Conservation (phyloP, 108 stramenopile genomes). For the Hondaea fermentalgiana region DNA sequence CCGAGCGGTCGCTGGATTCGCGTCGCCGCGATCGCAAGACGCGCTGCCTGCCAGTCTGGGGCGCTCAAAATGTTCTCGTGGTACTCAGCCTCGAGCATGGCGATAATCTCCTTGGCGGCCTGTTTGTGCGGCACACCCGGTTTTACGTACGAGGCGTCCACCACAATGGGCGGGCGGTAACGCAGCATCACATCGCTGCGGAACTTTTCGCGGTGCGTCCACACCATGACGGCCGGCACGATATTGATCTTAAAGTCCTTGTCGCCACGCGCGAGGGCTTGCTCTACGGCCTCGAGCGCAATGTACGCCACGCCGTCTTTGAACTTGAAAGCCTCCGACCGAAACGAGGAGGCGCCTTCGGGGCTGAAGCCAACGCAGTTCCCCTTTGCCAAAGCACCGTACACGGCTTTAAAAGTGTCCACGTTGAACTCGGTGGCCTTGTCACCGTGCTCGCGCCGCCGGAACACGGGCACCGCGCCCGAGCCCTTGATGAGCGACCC, state of each 20-base stretch:
- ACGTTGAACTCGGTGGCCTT: neutral
- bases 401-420: constrained; percentile 6
- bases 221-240: neutral
- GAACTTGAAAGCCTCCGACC: constrained; percentile 11
- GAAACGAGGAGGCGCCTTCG: neutral
- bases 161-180: neutral
- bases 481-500: neutral
- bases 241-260: neutral
- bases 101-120: neutral
- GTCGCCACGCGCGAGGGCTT: neutral
- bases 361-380: constrained; percentile 4
- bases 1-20: constrained; percentile 5
- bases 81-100: neutral
- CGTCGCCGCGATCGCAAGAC: neutral
- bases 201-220: constrained; percentile 18
- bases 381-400: neutral
- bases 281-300: neutral
- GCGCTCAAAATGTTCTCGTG: neutral
- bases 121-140: neutral
- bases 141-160: neutral
- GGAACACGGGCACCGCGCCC: neutral
- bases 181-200: neutral
- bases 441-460: constrained; percentile 6
- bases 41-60: neutral
- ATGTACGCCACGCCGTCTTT: constrained; percentile 9